Evolutionary conservation across 768 basidiomycete species (phyloP).

Genomic region (Dacryopinax primogenitus): DNA sequence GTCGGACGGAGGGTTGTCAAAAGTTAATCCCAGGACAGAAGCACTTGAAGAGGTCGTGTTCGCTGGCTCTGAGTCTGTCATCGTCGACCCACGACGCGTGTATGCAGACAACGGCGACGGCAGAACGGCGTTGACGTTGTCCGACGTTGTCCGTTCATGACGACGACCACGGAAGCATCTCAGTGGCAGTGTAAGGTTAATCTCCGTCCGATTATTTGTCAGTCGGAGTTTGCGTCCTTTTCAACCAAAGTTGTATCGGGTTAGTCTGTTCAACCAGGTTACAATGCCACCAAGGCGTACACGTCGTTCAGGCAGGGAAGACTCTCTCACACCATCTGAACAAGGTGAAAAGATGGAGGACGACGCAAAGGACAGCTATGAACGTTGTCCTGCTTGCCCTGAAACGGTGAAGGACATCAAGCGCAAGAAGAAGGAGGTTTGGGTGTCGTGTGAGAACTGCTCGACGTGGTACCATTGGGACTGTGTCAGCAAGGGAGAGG

Average conservation of each 20-base stretch:
- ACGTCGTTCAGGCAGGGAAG: slow-evolving; percentile 4
- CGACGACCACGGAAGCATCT: slow-evolving; percentile 4
- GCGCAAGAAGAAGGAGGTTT: slow-evolving; percentile 46
- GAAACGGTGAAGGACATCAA: background rate
- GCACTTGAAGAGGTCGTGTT: background rate
- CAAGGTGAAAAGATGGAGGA: slow-evolving; percentile 5
- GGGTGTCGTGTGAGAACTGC: slow-evolving; percentile 74
- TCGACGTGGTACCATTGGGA: slow-evolving; percentile 76
- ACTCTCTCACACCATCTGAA: background rate
- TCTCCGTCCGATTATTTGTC: background rate
- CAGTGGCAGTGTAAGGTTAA: background rate
- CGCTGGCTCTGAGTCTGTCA: background rate
- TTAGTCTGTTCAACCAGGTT: background rate
- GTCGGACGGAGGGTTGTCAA: background rate
- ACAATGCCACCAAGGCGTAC: slow-evolving; percentile 1
- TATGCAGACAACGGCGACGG: background rate
- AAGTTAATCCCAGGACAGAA: background rate
- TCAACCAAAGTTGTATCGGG: background rate
- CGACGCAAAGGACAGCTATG: background rate
- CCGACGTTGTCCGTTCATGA: background rate
- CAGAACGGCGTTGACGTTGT: too few relatives aligned
- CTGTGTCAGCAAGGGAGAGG: slow-evolving; percentile 55
- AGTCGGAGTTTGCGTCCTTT: background rate
- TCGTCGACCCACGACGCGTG: background rate
- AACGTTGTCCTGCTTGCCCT: slow-evolving; percentile 10